Percentiles rank a stretch among this genome's conserved stretches.
Conservation (phyloP, 495 filamentous ascomycete genomes). For the Clohesyomyces aquaticus region DNA sequence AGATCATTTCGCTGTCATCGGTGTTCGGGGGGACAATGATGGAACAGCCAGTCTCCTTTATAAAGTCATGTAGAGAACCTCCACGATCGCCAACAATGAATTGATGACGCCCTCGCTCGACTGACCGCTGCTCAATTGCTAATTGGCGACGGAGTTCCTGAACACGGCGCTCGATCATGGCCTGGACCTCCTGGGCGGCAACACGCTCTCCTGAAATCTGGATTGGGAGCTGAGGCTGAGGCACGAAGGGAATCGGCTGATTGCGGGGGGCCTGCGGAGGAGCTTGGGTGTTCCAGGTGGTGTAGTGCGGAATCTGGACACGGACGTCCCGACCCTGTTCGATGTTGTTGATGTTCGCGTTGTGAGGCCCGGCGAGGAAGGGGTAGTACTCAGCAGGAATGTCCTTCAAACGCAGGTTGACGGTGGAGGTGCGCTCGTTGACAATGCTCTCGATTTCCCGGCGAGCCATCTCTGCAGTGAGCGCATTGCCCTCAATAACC, state of each 20-base stretch:
- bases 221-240: constrained; percentile 71
- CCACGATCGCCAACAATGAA: constrained; percentile 86
- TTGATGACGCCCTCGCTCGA: constrained; percentile 81
- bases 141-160: constrained; percentile 71
- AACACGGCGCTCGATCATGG: constrained; percentile 75
- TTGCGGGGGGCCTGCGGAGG: constrained; percentile 69
- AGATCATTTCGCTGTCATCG: constrained; percentile 77
- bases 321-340: constrained; percentile 73
- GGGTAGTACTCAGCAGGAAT: constrained; percentile 93
- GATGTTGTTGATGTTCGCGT: constrained; percentile 65
- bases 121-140: constrained; percentile 69
- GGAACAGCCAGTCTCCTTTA: constrained; percentile 86
- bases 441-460: constrained; percentile 83
- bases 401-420: constrained; percentile 73
- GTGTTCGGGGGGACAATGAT: constrained; percentile 75
- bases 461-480: constrained; percentile 77
- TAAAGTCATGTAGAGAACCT: constrained; percentile 78
- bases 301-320: constrained; percentile 78
- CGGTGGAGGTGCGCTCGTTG: constrained; percentile 78
- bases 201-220: constrained; percentile 82
- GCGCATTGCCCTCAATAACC: constrained; percentile 83
- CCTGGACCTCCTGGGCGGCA: constrained; percentile 77
- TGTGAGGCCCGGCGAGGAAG: constrained; percentile 86
- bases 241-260: constrained; percentile 66
- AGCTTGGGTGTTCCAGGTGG: constrained; percentile 70